Percentiles rank a stretch among this genome's conserved stretches.
Conservation (phyloP, 192 early-diverging fungal species). For the Gonapodya prolifera region DNA sequence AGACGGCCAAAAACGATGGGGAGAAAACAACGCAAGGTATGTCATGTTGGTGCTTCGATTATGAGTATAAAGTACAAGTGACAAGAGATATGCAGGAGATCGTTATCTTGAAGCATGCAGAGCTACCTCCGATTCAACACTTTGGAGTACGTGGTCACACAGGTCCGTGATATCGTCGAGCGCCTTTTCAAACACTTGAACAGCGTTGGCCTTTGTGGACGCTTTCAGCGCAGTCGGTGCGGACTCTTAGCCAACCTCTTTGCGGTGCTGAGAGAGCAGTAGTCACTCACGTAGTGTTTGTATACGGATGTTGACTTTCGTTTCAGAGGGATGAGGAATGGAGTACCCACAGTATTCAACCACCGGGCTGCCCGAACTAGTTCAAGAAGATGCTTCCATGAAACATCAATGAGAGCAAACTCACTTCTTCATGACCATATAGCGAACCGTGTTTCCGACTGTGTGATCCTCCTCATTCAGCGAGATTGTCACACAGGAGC, state of each 20-base stretch:
- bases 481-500: slow-evolving; percentile 70
- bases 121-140: slow-evolving; percentile 20
- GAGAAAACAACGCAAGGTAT: too few relatives aligned
- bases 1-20: too few relatives aligned
- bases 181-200: slow-evolving; percentile 76
- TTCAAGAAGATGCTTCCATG: slow-evolving; percentile 1
- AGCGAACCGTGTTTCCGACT: slow-evolving; percentile 84
- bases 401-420: slow-evolving; percentile 7
- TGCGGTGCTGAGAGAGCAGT: background rate
- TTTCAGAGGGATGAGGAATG: slow-evolving; percentile 92
- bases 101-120: too few relatives aligned
- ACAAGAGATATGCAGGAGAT: too few relatives aligned
- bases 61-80: too few relatives aligned
- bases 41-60: too few relatives aligned
- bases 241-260: too few relatives aligned
- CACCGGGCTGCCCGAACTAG: slow-evolving; percentile 40
- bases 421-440: slow-evolving; percentile 91
- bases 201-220: slow-evolving; percentile 56
- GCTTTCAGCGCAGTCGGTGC: background rate
- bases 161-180: slow-evolving; percentile 68
- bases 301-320: slow-evolving; percentile 80
- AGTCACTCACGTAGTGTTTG: slow-evolving; percentile 63
- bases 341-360: slow-evolving; percentile 94
- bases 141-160: slow-evolving; percentile 48
- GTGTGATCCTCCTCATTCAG: slow-evolving; percentile 95